These are phyloP conservation scores for Rhizoclosmatium sp. DNA, from an alignment of 192 early-diverging fungal genomes.

Conservation along the genomic window DNA sequence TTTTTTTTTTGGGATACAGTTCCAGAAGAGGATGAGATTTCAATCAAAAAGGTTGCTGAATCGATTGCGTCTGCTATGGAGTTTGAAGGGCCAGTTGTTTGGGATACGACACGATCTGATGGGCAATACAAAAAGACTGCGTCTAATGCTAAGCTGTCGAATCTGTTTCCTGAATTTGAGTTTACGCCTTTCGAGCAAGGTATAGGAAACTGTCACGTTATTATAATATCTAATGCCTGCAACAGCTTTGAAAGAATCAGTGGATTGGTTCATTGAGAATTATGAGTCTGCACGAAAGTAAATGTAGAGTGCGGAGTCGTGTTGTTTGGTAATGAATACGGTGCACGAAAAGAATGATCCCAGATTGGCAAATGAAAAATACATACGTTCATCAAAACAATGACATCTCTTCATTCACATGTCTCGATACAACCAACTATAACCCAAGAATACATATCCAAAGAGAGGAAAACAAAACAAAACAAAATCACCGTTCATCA, in stretches of 20 bases:
- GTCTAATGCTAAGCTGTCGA: conserved; percentile 77
- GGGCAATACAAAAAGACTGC: conserved; percentile 89
- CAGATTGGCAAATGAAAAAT: no score
- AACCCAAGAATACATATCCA: neutral
- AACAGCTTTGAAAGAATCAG: conserved; percentile 70
- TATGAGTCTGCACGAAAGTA: conserved; percentile 37
- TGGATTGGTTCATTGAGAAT: conserved; percentile 78
- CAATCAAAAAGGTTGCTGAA: conserved; percentile 79
- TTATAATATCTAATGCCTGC: neutral
- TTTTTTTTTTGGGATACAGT: conserved; percentile 54
- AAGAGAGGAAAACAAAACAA: neutral
- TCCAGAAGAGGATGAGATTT: conserved; percentile 78
- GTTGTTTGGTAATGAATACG: no score
- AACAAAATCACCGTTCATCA: neutral
- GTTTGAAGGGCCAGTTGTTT: conserved; percentile 68
- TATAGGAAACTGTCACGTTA: conserved; percentile 20
- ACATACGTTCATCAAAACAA: no score
- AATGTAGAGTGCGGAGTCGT: neutral
- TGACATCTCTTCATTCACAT: no score
- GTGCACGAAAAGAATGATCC: no score
- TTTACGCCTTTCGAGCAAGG: conserved; percentile 81
- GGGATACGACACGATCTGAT: conserved; percentile 77
- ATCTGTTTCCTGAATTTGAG: conserved; percentile 75
- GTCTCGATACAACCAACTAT: no score
- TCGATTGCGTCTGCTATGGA: conserved; percentile 74